Conservation (phyloP, 2,329 filamentous ascomycete species). For the Hortaea sp. region DNA sequence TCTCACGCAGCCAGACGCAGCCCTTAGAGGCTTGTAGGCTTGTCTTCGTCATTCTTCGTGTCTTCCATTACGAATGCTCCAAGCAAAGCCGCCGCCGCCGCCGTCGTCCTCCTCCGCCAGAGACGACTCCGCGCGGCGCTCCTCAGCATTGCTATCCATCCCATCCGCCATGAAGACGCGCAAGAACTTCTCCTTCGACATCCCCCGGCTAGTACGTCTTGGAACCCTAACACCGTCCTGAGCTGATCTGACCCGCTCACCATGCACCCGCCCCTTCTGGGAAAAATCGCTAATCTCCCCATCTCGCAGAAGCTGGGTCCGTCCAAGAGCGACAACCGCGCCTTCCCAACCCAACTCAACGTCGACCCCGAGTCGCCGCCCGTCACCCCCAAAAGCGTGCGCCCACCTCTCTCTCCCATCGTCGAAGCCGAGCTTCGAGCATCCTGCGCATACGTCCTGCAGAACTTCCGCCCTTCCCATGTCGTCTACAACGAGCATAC, state of each 20-base stretch:
- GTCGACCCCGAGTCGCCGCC: constrained; percentile 25
- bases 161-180: constrained; percentile 25
- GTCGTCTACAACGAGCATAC: constrained; percentile 22
- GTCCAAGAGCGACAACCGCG: constrained; percentile 15
- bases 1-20: no score
- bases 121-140: no score
- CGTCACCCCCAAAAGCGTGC: constrained; percentile 33
- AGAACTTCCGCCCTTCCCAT: constrained; percentile 27
- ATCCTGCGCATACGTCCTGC: constrained; percentile 36
- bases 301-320: constrained; percentile 17
- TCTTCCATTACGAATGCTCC: no score
- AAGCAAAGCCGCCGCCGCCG: no score
- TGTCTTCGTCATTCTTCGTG: no score
- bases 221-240: no score
- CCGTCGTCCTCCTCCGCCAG: no score
- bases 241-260: neutral
- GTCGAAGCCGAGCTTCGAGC: constrained; percentile 36
- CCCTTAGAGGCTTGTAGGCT: no score
- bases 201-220: constrained; percentile 31
- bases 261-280: neutral
- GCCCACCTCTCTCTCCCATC: constrained; percentile 31
- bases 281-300: neutral
- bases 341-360: constrained; percentile 20
- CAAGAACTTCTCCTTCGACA: constrained; percentile 34
- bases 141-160: no score